phyloP scores from a whole-genome alignment of 164 flowering plant genomes.

The Chloranthus sessilifolius region DNA sequence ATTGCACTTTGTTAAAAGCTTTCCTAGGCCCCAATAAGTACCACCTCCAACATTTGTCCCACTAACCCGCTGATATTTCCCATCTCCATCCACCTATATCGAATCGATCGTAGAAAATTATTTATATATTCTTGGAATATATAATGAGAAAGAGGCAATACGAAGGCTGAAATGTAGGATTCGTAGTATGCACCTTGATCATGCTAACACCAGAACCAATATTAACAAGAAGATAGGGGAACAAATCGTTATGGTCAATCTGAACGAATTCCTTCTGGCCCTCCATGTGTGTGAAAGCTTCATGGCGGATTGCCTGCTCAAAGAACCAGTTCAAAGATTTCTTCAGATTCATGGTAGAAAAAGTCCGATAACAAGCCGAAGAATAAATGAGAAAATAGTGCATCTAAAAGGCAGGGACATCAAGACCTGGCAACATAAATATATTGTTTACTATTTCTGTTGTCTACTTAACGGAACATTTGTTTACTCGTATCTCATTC shows the following conservation, averaged over 20 bases:
- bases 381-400: no score
- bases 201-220: constrained; percentile 95
- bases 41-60: constrained; percentile 98
- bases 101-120: no score
- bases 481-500: no score
- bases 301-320: constrained; percentile 86
- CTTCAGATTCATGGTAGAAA: constrained; percentile 1
- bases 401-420: no score
- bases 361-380: no score
- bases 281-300: constrained; percentile 96
- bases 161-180: no score
- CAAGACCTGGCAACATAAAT: no score
- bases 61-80: constrained; percentile 79
- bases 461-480: no score
- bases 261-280: constrained; percentile 96
- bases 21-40: constrained; percentile 92
- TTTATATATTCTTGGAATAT: no score
- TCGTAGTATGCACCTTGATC: constrained; percentile 67
- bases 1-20: constrained; percentile 77
- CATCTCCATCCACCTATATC: constrained; percentile 85
- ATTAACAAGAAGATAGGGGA: constrained; percentile 97
- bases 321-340: not conserved
- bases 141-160: no score
- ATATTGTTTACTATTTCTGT: no score
- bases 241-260: constrained; percentile 87